Conservation (phyloP, 1,284 basidiomycete genomes). For the Ustilago bromivora region DNA sequence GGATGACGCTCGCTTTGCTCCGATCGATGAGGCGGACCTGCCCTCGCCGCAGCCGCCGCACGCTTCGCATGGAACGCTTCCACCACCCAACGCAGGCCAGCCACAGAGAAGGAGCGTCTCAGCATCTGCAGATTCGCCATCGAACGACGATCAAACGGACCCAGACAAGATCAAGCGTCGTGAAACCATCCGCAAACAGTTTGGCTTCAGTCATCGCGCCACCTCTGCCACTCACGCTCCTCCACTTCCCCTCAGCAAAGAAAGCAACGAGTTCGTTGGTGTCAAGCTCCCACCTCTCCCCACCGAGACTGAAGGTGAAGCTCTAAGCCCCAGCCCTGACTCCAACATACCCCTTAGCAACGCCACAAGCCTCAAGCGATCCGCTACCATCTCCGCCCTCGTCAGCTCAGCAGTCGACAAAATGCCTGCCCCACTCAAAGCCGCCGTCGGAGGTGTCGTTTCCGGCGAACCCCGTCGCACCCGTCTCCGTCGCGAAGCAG, state of each 20-base stretch:
- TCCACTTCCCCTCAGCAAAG: not conserved
- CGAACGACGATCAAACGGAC: constrained; percentile 34
- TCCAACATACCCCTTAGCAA: not conserved
- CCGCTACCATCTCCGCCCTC: constrained; percentile 55
- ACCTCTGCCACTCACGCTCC: constrained; percentile 25
- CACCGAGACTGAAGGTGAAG: constrained; percentile 44
- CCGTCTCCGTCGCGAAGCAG: constrained; percentile 63
- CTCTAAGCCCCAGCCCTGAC: constrained; percentile 10
- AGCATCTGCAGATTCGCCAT: constrained; percentile 8
- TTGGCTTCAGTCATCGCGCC: constrained; percentile 61
- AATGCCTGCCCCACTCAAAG: constrained; percentile 58
- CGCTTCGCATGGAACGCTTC: constrained; percentile 17
- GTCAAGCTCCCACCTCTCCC: constrained; percentile 50
- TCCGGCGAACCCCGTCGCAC: constrained; percentile 60
- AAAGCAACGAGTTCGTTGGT: constrained; percentile 27
- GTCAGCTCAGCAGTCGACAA: constrained; percentile 60
- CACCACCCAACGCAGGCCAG: constrained; percentile 1
- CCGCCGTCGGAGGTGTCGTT: constrained; percentile 58
- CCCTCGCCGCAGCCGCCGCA: constrained; percentile 15
- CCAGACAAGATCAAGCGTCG: constrained; percentile 61
- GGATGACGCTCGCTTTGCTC: constrained; percentile 67
- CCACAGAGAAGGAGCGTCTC: constrained; percentile 36
- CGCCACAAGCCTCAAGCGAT: constrained; percentile 41
- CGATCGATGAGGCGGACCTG: constrained; percentile 35
- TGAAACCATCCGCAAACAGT: constrained; percentile 67